Base-by-base conservation (phyloP, 345 rosid species). In the Passiflora organensis region DNA sequence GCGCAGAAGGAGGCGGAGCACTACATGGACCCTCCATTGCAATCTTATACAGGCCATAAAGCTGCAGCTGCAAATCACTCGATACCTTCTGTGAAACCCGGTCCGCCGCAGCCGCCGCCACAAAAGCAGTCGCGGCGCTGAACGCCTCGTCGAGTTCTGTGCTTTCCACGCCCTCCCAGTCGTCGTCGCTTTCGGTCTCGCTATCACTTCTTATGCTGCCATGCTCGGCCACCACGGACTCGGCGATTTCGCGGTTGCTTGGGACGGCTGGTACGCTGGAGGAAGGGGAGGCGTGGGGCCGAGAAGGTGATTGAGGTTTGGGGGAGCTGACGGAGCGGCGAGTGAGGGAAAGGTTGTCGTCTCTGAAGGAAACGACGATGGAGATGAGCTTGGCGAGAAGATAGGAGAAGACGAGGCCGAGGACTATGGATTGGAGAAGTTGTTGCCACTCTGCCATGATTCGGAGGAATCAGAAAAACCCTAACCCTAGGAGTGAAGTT, bases 151-250 rank as follows among this genome's bases (percentile, higher is more conserved):
- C 99, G 46, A 93, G 68, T 68, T 86, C 96, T 56, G 91, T 86
- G 69, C 81, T 84, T 82, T 89, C 99, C 14, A 89, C 95, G 28
- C 95, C 96, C 66, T 93, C 96, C 99, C 99, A 89, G 50, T 85
- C 96, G 18, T 86, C 86, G 6, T 80, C 90, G 0, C 41, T 71
- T 6, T 60, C 70, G 14, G 2, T 13, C 22, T 34, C 44, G 65
- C 82, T 84, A 44, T 82, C 91, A 43, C 70, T 76, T 63, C 89
- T 76, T 10, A 80, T 77, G 74, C 98, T 84, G 4, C 98, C 95
- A 6, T 76, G 85, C 71, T 84, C 96, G 18, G 94, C 94, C 8
- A 75, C 56, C 45, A 82, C 15, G 24, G 96, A 84, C 50, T 82
- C 94, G 18, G 72, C 61, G 34, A 28, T 8, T 46, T 85, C 83